Percentiles rank a stretch among this genome's conserved stretches.
These are phyloP conservation scores for Hansenula sp. DNA, from an alignment of 1,139 yeast genomes.

Conservation along the genomic window DNA sequence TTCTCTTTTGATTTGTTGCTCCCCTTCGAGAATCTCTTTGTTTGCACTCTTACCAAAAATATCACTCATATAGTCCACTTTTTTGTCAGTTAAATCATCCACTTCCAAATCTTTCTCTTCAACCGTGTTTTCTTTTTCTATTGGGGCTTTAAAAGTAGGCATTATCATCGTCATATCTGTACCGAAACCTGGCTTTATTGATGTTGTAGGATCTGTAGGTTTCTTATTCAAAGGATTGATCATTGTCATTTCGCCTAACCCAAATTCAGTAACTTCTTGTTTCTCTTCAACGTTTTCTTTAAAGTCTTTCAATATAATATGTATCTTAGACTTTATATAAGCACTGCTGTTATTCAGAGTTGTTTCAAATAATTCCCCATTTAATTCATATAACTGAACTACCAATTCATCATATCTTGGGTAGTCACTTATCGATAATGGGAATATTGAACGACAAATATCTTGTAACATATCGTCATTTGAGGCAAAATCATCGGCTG, in stretches of 20 bases:
- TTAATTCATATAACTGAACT: slow-evolving; percentile 11
- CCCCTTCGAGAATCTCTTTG: slow-evolving; percentile 4
- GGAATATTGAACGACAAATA: slow-evolving; percentile 15
- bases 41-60: slow-evolving; percentile 10
- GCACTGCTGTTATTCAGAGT: slow-evolving; percentile 8
- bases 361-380: slow-evolving; percentile 9
- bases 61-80: slow-evolving; percentile 19
- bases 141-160: slow-evolving; percentile 4
- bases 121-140: slow-evolving; percentile 1
- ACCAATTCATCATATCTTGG: slow-evolving; percentile 22
- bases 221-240: slow-evolving; percentile 30
- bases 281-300: slow-evolving; percentile 14
- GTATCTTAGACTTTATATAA: slow-evolving; percentile 14
- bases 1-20: slow-evolving; percentile 26
- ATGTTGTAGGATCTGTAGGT: slow-evolving; percentile 14
- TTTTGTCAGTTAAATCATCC: background rate
- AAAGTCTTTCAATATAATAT: slow-evolving; percentile 18
- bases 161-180: slow-evolving; percentile 17
- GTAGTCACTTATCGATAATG: slow-evolving; percentile 23
- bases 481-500: background rate
- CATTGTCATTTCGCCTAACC: slow-evolving; percentile 33
- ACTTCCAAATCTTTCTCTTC: slow-evolving; percentile 2
- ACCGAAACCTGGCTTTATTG: slow-evolving; percentile 8
- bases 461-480: slow-evolving; percentile 3
- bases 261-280: slow-evolving; percentile 18